A percentile compares a stretch with the other conserved stretches of the same genome.
Evolutionary conservation across 2,329 filamentous ascomycete species (phyloP).

Genomic region (Fusarium camptoceras): DNA sequence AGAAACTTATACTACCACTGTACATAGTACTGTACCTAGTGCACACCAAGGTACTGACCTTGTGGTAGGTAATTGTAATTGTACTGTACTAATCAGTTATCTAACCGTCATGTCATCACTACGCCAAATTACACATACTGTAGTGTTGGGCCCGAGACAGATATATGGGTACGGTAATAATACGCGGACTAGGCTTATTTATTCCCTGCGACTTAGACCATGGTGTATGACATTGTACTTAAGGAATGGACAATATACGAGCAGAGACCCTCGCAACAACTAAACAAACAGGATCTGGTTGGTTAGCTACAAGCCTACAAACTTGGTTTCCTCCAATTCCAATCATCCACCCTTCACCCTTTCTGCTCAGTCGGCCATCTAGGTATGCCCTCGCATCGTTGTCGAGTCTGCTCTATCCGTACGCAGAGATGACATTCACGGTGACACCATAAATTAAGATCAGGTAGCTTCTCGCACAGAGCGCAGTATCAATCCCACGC

Average conservation of each 20-base stretch:
- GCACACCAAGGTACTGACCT: neutral
- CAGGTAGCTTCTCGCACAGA: constrained; percentile 1
- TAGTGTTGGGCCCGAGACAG: constrained; percentile 30
- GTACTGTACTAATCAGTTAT: constrained; percentile 23
- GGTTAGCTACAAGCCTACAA: constrained; percentile 4
- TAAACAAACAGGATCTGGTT: constrained; percentile 3
- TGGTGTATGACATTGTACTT: neutral
- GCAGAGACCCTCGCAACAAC: constrained; percentile 5
- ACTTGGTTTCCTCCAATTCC: constrained; percentile 2
- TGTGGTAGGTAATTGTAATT: neutral
- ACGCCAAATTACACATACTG: constrained; percentile 27
- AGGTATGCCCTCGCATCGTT: neutral
- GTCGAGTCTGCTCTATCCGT: neutral
- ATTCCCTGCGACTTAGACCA: constrained; percentile 3
- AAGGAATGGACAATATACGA: constrained; percentile 19
- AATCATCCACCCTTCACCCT: neutral
- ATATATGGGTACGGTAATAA: constrained; percentile 35
- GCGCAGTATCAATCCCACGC: constrained; percentile 15
- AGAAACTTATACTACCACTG: neutral
- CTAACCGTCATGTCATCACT: constrained; percentile 7
- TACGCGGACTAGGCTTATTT: constrained; percentile 8
- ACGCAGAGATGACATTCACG: neutral
- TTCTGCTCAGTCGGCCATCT: neutral
- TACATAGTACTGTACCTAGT: neutral
- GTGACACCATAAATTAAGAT: neutral